Percentiles rank a stretch among this genome's conserved stretches.
Conservation (phyloP, 495 filamentous ascomycete species). For the Poronia punctata region DNA sequence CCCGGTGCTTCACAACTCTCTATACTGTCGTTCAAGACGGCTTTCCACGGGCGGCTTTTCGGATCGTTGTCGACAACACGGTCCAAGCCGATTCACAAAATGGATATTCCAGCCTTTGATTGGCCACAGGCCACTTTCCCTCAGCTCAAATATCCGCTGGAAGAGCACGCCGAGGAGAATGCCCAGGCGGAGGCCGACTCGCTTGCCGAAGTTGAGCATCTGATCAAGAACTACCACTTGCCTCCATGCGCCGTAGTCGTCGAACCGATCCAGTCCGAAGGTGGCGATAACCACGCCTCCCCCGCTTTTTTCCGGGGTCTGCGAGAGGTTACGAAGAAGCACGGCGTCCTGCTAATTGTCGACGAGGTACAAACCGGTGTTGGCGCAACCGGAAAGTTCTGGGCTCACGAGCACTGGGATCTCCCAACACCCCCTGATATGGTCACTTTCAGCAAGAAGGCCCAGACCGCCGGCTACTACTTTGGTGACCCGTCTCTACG, state of each 20-base stretch:
- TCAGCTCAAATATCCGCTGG: constrained; percentile 80
- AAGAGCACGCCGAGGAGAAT: constrained; percentile 77
- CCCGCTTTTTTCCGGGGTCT: constrained; percentile 87
- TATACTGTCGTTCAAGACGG: constrained; percentile 88
- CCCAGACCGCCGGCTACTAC: constrained; percentile 96
- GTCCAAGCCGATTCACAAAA: constrained; percentile 95
- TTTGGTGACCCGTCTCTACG: constrained; percentile 78
- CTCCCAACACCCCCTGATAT: constrained; percentile 83
- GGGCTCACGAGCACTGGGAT: constrained; percentile 98
- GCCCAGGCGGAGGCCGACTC: constrained; percentile 74
- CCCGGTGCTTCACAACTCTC: constrained; percentile 80
- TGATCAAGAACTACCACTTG: constrained; percentile 75
- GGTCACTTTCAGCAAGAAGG: constrained; percentile 99
- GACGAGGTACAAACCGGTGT: constrained; percentile 98
- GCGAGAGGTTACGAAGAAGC: constrained; percentile 76
- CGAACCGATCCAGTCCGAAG: constrained; percentile 97
- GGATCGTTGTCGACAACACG: constrained; percentile 88
- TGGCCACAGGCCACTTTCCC: constrained; percentile 98
- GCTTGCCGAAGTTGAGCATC: constrained; percentile 79
- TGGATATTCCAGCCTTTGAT: constrained; percentile 97
- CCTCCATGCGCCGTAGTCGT: constrained; percentile 87
- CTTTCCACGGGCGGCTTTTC: constrained; percentile 94
- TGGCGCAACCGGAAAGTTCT: constrained; percentile 93
- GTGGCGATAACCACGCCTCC: constrained; percentile 97
- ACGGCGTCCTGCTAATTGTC: constrained; percentile 87